Evolutionary conservation across 768 basidiomycete species (phyloP).

Genomic region (Boletus tomentosulus): DNA sequence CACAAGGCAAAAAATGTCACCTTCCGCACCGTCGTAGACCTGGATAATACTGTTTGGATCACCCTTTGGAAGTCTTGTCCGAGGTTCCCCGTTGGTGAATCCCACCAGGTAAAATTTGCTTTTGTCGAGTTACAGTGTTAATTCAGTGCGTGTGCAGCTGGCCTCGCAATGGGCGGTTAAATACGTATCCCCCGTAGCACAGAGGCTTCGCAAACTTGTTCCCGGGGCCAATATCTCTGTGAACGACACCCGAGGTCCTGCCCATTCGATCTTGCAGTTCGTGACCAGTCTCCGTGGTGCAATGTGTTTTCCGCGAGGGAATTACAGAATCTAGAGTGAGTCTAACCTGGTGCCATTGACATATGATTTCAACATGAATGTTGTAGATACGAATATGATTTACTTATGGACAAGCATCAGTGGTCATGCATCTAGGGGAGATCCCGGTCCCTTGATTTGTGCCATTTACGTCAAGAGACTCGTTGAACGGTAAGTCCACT

Average conservation of each 20-base stretch:
- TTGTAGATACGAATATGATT: constrained; percentile 37
- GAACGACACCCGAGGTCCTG: constrained; percentile 37
- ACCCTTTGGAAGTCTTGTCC: constrained; percentile 39
- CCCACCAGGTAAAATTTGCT: constrained; percentile 5
- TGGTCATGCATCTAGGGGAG: constrained; percentile 31
- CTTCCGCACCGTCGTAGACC: constrained; percentile 32
- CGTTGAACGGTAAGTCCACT: constrained; percentile 31
- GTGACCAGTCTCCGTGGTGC: constrained; percentile 39
- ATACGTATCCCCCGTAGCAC: constrained; percentile 35
- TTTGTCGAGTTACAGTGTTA: neutral
- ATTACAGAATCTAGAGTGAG: constrained; percentile 34
- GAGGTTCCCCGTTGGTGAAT: neutral
- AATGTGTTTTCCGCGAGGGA: constrained; percentile 33
- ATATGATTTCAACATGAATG: neutral
- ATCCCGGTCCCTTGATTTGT: constrained; percentile 35
- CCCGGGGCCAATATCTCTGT: constrained; percentile 32
- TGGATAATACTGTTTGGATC: constrained; percentile 37
- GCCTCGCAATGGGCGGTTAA: constrained; percentile 29
- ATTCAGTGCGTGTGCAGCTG: neutral
- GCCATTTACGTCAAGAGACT: constrained; percentile 38
- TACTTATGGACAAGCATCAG: constrained; percentile 36
- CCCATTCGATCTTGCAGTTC: constrained; percentile 38
- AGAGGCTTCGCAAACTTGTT: constrained; percentile 32
- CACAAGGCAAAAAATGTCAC: constrained; percentile 23
- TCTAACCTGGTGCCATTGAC: neutral